Conservation (phyloP, 371 early-diverging fungal genomes). For the Parasitella parasitica region DNA sequence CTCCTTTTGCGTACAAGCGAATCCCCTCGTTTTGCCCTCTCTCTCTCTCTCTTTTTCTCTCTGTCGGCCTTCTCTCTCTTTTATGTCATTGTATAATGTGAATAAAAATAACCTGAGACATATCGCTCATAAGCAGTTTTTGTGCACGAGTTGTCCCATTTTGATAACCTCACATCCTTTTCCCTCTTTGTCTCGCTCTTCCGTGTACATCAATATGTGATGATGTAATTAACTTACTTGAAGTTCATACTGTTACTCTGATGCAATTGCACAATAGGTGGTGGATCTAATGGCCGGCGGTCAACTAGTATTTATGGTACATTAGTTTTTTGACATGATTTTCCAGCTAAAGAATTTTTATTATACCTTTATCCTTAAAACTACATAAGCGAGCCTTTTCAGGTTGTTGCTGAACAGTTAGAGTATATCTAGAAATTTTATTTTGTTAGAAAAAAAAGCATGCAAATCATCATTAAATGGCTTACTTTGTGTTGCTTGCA, state of each 20-base stretch:
- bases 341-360: background rate
- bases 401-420: conserved; percentile 54
- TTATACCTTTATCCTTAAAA: conserved; percentile 53
- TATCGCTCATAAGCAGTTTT: background rate
- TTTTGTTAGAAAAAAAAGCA: background rate
- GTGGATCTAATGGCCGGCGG: conserved; percentile 54
- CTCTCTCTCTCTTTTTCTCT: background rate
- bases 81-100: background rate
- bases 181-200: background rate
- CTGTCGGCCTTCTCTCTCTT: background rate
- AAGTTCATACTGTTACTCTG: conserved; percentile 15
- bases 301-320: conserved; percentile 27
- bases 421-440: conserved; percentile 14
- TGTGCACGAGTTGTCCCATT: background rate
- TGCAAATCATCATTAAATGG: background rate
- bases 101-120: background rate
- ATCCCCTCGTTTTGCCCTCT: background rate
- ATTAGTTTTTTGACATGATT: background rate
- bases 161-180: background rate
- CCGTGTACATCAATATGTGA: background rate
- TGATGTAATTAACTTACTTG: conserved; percentile 17
- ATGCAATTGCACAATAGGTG: conserved; percentile 45
- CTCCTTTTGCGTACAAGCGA: background rate
- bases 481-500: background rate
- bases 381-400: conserved; percentile 55